Base-by-base conservation (phyloP, 352 stramenopile genomes). In the Globisporangium splendens region DNA sequence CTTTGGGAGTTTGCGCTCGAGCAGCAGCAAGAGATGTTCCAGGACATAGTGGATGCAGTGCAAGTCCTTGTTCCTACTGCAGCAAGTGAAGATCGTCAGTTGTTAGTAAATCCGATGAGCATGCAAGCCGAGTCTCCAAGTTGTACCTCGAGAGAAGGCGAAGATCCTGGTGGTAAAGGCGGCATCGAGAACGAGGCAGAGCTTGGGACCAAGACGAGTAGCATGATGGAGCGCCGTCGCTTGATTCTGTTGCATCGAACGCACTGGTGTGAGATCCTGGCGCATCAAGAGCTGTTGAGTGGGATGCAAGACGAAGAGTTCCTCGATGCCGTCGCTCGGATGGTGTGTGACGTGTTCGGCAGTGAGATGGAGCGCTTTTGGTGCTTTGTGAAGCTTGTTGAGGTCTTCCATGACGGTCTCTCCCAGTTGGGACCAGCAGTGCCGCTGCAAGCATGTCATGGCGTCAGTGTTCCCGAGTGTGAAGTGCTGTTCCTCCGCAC, bases 401-500 rank as follows among this genome's bases (percentile, higher is more conserved):
- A 88, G 47, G 49, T 88, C 14, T 74, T 91, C 17, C 62, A 83
- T 33, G 72, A 87, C 22, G 75, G 74, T 13, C 56, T 83, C 46
- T 59, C 69, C 14, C 50, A 86, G 4, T 63, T 88, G 21, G 77
- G 87, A 7, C 66, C 77, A 5, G 18, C 63, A 8, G 49, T 89
- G 12, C 56, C 72, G 8, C 14, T 74, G 14, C 54, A 76, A 17
- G 59, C 57, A 35, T 39, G 89, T 13, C 63, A 81, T 21, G 68
- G 83, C 8, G 61, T 74, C 7, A 69, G 62, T 14, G 64, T 79
- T 17, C 14, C 49, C 10, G 80, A 88, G 17, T 78, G 91, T 24
- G 84, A 94, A 67, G 49, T 44, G 17, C 50, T 87, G 22, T 84
- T 93, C 51, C 72, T 89, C 54, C 79, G 84, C n/a, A 77, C 79